Evolutionary conservation across 306 rosid genomes (phyloP), one percentile per base, ranked within the genome.

Genomic region (Rosa lucieae): DNA sequence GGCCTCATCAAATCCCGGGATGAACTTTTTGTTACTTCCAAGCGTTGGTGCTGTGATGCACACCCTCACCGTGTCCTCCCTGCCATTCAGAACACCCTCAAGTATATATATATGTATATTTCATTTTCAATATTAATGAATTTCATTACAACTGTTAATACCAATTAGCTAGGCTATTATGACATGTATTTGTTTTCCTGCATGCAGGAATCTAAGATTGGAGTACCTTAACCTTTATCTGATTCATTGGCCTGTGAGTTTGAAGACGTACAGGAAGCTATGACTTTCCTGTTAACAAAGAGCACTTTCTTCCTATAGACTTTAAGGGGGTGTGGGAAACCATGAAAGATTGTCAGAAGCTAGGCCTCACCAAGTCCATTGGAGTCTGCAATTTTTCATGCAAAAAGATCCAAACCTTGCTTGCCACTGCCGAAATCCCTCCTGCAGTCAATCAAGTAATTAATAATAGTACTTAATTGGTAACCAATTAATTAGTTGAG

Each of bases 341-440:
- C 20, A 83, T 92, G 94, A 94, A 92, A 48, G 89, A 87, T 53
- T 84, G 89, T 74, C 84, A 88, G 51, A 90, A 67, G 44, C 87
- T 87, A 23, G 94, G 93, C 42, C 93, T 90, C 85, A 79, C 94
- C 43, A 90, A 87, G 81, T 91, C 89, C 70, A 87, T 89, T 43
- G 94, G 95, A 20, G 93, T 85, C 32, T 83, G 93, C 81, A 92
- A 92, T 82, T 92, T 92, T 88, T 86, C 93, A 2, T 42, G 84
- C 78, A 86, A 73, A 62, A 87, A 77, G 86, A 94, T 92, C 63
- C 44, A 92, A 23, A 75, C 77, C 6, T 80, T 90, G 58, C 87
- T 92, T 23, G 81, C 92, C 48, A 80, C 82, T 44, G 89, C 94
- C 5, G 72, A 84, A 77, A 88, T 90, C 58, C 88, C 89, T 61